Evolutionary conservation across 768 basidiomycete genomes (phyloP).

Genomic region (Russula sp.): DNA sequence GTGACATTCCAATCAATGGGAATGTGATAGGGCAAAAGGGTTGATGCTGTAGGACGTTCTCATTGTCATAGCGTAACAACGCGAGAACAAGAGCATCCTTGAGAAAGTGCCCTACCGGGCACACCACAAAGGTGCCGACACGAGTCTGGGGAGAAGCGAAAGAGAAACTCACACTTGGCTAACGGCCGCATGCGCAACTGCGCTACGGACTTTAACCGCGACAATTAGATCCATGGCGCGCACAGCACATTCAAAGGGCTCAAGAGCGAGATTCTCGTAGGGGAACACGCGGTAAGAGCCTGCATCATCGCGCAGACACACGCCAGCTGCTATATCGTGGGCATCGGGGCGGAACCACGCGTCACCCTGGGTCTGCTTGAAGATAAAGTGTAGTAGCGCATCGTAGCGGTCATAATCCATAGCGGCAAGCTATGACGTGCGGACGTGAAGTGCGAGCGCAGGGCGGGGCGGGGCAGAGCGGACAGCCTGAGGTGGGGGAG

Average conservation of each 20-base stretch:
- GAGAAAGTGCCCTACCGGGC: not conserved
- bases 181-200: slow-evolving; percentile 51
- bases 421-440: slow-evolving; percentile 11
- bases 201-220: slow-evolving; percentile 51
- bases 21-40: not conserved
- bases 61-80: not conserved
- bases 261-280: slow-evolving; percentile 50
- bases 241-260: slow-evolving; percentile 55
- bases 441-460: not conserved
- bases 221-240: slow-evolving; percentile 53
- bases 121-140: not conserved
- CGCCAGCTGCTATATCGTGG: slow-evolving; percentile 46
- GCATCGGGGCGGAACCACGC: slow-evolving; percentile 55
- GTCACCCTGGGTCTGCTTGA: slow-evolving; percentile 49
- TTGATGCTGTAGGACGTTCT: not conserved
- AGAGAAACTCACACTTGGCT: slow-evolving; percentile 42
- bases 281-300: slow-evolving; percentile 55
- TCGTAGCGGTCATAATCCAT: slow-evolving; percentile 46
- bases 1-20: too few relatives aligned
- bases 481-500: too few relatives aligned
- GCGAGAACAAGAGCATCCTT: not conserved
- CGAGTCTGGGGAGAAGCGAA: not conserved
- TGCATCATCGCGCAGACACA: slow-evolving; percentile 49
- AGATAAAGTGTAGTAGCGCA: slow-evolving; percentile 45
- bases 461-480: not conserved